Evolutionary conservation across 495 filamentous ascomycete genomes (phyloP).

Genomic region (Astrocystis sublimbata): DNA sequence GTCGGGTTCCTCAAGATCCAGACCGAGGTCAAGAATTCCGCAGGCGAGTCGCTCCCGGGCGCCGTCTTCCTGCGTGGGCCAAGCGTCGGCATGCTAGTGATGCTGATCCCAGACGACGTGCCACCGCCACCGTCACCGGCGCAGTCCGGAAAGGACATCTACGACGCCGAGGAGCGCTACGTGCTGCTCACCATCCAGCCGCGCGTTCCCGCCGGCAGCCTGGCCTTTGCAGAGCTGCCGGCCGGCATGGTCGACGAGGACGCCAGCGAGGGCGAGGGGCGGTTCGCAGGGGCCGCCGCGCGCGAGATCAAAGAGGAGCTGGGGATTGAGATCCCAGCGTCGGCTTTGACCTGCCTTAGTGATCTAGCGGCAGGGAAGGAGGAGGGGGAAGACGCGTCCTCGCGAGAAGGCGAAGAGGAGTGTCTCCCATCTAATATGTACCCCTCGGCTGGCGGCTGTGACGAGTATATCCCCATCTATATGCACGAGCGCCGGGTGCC

Average conservation of each 20-base stretch:
- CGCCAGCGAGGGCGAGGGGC: constrained; percentile 39
- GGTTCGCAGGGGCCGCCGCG: constrained; percentile 75
- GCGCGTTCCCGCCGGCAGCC: constrained; percentile 73
- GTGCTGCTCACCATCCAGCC: constrained; percentile 82
- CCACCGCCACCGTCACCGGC: constrained; percentile 15
- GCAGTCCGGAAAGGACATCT: constrained; percentile 18
- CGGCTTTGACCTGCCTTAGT: constrained; percentile 51
- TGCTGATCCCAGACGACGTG: constrained; percentile 72
- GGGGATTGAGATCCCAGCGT: constrained; percentile 54
- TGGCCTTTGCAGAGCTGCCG: constrained; percentile 77
- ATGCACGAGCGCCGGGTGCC: constrained; percentile 69
- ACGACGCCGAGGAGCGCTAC: constrained; percentile 57
- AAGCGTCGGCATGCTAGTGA: constrained; percentile 78
- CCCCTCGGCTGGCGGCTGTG: constrained; percentile 77
- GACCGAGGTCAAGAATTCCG: constrained; percentile 62
- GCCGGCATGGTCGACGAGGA: constrained; percentile 85
- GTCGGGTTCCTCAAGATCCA: constrained; percentile 80
- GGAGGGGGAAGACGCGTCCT: constrained; percentile 24
- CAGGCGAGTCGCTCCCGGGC: constrained; percentile 69
- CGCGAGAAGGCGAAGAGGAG: constrained; percentile 41
- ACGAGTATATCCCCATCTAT: constrained; percentile 82
- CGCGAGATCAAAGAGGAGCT: constrained; percentile 84
- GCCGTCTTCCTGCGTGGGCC: constrained; percentile 79
- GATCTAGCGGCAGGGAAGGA: constrained; percentile 63
- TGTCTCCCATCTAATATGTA: constrained; percentile 65